Percentiles rank a stretch among this genome's conserved stretches.
These are phyloP conservation scores for Phlebiopsis gigantea DNA, from an alignment of 768 basidiomycete genomes.

Conservation along the genomic window DNA sequence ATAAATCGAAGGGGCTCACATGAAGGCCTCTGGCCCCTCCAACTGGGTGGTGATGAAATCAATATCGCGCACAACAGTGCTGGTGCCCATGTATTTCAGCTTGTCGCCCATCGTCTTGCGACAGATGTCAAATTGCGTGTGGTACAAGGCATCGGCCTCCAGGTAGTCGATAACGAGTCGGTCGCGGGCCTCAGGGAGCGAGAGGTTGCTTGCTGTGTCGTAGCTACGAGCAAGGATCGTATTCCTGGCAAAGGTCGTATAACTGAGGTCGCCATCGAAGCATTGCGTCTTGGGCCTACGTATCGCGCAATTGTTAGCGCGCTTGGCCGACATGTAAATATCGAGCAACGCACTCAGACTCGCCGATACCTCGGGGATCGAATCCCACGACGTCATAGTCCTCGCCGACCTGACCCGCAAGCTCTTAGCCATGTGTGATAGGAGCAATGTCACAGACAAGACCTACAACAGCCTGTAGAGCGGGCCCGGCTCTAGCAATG, in stretches of 20 bases:
- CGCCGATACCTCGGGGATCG: constrained; percentile 29
- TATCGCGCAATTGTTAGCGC: not conserved
- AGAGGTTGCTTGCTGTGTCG: constrained; percentile 21
- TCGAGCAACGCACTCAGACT: constrained; percentile 20
- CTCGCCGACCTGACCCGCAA: constrained; percentile 18
- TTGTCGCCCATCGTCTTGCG: constrained; percentile 23
- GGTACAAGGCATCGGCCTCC: constrained; percentile 18
- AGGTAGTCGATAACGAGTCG: constrained; percentile 19
- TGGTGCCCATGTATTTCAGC: constrained; percentile 27
- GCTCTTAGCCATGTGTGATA: no score
- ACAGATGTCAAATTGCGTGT: constrained; percentile 24
- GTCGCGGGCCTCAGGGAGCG: constrained; percentile 16
- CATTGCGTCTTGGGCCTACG: constrained; percentile 24
- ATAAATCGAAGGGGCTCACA: constrained; percentile 6
- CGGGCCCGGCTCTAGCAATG: constrained; percentile 6
- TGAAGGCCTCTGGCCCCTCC: constrained; percentile 24
- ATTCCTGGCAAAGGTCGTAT: constrained; percentile 22
- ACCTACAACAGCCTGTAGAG: constrained; percentile 14
- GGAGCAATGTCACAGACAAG: not conserved
- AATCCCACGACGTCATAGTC: constrained; percentile 26
- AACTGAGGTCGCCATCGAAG: constrained; percentile 19
- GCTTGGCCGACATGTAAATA: not conserved
- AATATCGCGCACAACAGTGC: constrained; percentile 28
- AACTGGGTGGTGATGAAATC: constrained; percentile 24
- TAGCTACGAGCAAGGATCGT: constrained; percentile 22